Evolutionary conservation across 2,329 filamentous ascomycete species (phyloP).

Genomic region (Pseudopyrenochaeta lycopersici): DNA sequence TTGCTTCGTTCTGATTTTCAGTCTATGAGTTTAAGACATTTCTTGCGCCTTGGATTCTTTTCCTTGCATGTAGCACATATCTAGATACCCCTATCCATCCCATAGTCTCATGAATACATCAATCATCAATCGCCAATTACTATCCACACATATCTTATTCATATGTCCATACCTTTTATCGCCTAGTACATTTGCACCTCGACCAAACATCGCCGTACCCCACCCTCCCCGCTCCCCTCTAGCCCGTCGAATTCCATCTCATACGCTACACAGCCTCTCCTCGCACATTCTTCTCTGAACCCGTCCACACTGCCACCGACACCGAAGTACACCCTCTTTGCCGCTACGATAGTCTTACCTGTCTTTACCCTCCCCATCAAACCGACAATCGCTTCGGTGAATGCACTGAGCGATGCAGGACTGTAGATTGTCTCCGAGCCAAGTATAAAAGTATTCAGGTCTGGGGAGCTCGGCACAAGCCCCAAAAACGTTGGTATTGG

Average conservation of each 20-base stretch:
- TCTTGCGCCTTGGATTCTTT: background rate
- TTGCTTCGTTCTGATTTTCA: no score
- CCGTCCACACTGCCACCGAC: conserved; percentile 84
- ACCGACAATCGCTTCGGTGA: conserved; percentile 71
- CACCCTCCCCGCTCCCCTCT: conserved; percentile 53
- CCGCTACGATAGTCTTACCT: conserved; percentile 73
- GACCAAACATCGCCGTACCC: conserved; percentile 57
- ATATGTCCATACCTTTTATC: background rate
- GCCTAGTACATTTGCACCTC: conserved; percentile 54
- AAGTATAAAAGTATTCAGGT: conserved; percentile 62
- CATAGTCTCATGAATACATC: background rate
- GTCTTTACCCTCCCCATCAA: conserved; percentile 63
- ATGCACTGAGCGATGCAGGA: conserved; percentile 73
- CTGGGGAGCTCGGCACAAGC: conserved; percentile 58
- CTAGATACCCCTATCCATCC: conserved; percentile 5
- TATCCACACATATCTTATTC: background rate
- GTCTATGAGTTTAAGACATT: no score
- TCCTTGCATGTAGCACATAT: background rate
- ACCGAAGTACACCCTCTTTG: conserved; percentile 84
- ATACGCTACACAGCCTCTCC: conserved; percentile 54
- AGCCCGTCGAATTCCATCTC: conserved; percentile 60
- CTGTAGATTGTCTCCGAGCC: conserved; percentile 88
- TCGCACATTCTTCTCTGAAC: conserved; percentile 62
- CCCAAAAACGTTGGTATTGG: conserved; percentile 63
- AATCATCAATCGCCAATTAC: background rate